Base-by-base conservation (phyloP, 176 grass and related monocot species). In the Calamus simplicifolius region DNA sequence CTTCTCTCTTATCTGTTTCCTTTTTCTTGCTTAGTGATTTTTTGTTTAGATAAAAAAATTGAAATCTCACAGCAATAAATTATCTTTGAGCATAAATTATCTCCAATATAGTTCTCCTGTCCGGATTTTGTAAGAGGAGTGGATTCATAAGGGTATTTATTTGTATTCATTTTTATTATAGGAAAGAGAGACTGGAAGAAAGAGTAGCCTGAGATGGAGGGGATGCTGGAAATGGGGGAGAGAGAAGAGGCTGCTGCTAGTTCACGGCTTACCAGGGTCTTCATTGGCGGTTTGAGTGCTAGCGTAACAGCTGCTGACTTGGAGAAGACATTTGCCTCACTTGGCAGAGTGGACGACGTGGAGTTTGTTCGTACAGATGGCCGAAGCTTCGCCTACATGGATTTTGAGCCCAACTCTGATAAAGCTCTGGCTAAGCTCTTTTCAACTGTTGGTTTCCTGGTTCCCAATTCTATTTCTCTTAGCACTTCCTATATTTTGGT, bases 351-450 rank as follows among this genome's bases (percentile, higher is more conserved):
- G 21, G 53, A 52, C 50, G 75, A 52, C 56, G 66, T 88, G 69
- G 93, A 97, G 56, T 72, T 88, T 62, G 80, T 91, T 59, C 84
- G 78, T 66, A 70, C 78, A 25, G 75, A 69, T 43, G 87, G 81
- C 18, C 84, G 92, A 19, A 52, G 73, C 74, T 88, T 97, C 68
- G 87, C 83, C 59, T 91, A 82, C 69, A 82, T 97, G 48, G 87
- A 91, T 65, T 91, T 97, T 62, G 72, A 85, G 30, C 89, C 72
- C 56, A 72, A 89, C 49, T 88, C 81, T 49, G 73, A 91, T 19
- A 97, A 82, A 78, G 64, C 78, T 18, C 66, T 97, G 49, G 62
- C 78, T 49, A 97, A 88, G 72, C 84, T 91, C 65, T 91, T 97
- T 63, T 83, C 93, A 35, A 77, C 73, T 21, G 87, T 97, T 54